phyloP scores from a whole-genome alignment of 139 green algal genomes.

The Coccomyxa sp. region DNA sequence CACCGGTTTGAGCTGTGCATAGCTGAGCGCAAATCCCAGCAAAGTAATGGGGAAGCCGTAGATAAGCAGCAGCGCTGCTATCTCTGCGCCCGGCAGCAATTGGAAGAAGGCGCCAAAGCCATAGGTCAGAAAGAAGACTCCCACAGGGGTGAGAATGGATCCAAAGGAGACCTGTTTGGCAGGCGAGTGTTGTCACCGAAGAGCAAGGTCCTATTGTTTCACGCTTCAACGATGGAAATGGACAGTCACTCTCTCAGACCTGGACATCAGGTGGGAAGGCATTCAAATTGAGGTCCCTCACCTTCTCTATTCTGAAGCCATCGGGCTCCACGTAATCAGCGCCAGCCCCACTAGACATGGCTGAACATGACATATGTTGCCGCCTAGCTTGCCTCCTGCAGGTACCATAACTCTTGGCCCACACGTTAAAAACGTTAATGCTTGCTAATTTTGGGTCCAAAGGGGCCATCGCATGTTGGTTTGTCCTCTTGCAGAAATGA shows the following conservation, averaged over 20 bases:
- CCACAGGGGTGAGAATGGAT: slow-evolving; percentile 73
- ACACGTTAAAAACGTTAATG: no score
- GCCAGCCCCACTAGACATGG: neutral
- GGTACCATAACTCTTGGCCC: no score
- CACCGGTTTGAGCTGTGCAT: slow-evolving; percentile 83
- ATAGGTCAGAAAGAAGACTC: slow-evolving; percentile 70
- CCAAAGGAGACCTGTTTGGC: slow-evolving; percentile 74
- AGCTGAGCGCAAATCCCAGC: slow-evolving; percentile 91
- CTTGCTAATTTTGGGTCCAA: no score
- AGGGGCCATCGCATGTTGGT: no score
- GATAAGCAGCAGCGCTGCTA: slow-evolving; percentile 89
- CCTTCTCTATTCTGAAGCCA: slow-evolving; percentile 2
- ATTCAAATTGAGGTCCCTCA: neutral
- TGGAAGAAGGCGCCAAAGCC: slow-evolving; percentile 93
- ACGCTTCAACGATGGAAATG: neutral
- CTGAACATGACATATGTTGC: no score
- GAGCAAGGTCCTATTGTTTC: neutral
- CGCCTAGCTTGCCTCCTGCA: no score
- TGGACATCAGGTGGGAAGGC: neutral
- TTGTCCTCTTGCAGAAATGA: no score
- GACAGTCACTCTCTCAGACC: neutral
- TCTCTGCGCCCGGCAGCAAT: slow-evolving; percentile 80
- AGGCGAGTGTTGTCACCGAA: neutral
- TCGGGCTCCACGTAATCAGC: neutral
- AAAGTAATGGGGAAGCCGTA: slow-evolving; percentile 96